These are phyloP conservation scores for Claviceps sp. DNA, from an alignment of 2,329 filamentous ascomycete genomes.

Conservation along the genomic window DNA sequence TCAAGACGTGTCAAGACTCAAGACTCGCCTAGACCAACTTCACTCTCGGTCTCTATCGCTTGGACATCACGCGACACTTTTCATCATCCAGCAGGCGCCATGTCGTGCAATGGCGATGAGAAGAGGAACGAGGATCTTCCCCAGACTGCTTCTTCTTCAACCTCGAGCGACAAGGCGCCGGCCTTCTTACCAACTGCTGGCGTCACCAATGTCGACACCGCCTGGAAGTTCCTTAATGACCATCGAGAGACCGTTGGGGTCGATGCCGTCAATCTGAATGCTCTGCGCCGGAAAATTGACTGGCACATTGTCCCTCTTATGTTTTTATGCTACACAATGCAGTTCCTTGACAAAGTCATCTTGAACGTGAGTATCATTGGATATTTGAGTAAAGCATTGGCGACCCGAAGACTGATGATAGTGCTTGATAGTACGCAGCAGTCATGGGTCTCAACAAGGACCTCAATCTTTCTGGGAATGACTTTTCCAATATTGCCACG, in stretches of 20 bases:
- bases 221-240: constrained; percentile 31
- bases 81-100: constrained; percentile 4
- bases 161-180: constrained; percentile 8
- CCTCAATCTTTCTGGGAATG: constrained; percentile 38
- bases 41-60: neutral
- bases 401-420: neutral
- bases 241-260: constrained; percentile 25
- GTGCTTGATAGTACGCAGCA: constrained; percentile 39
- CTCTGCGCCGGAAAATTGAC: constrained; percentile 42
- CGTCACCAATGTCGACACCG: constrained; percentile 24
- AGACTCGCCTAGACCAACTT: neutral
- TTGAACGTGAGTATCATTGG: constrained; percentile 35
- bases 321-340: constrained; percentile 48
- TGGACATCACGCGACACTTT: neutral
- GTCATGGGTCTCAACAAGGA: constrained; percentile 50
- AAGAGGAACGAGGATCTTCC: constrained; percentile 11
- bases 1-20: too few relatives aligned
- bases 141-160: constrained; percentile 9
- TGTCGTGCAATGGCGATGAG: constrained; percentile 14
- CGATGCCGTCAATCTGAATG: constrained; percentile 26
- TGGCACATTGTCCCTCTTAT: constrained; percentile 46
- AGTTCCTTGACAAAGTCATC: constrained; percentile 51
- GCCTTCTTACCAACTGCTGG: neutral
- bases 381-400: too few relatives aligned
- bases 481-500: constrained; percentile 49